Evolutionary conservation across 495 filamentous ascomycete species (phyloP), one percentile per base, ranked within the genome.

Genomic region (Xylaria intraflava): DNA sequence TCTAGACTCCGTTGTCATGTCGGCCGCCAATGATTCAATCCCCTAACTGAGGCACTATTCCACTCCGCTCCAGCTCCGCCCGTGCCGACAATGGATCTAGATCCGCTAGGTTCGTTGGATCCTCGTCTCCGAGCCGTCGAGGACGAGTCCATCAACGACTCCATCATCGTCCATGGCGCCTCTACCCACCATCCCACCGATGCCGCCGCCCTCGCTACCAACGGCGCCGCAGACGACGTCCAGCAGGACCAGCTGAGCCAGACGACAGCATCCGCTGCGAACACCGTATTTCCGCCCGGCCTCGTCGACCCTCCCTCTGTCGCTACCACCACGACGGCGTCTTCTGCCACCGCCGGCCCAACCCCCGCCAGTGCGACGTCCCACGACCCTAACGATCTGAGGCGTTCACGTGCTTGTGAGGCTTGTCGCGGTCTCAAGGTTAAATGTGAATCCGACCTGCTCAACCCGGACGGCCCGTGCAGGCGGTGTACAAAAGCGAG

Each of bases 391-490:
- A 62, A 68, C 33, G 86, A 90, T 47, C 67, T 80, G 33, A 92
- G 91, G 68, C 83, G 90, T 31, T 80, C 86, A 2, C 52, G 52
- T 29, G 91, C 92, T 14, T 98, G 92, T 69, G 93, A 96, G 65
- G 83, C 88, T 9, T 98, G 92, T 67, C 84, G 93, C 40, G 82
- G 83, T 27, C 72, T 96, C 42, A 98, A 98, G 63, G 92, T 96
- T 17, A 83, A 87, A 23, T 97, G 92, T 70, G 90, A 96, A 57
- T 82, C 83, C 2, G 86, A 87, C 56, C 75, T 75, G 1, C 71
- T 73, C 39, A 84, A 82, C 54, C 78, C 74, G 2, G 75, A 82
- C 20, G 79, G 75, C 1, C 76, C 88, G 1, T 98, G 93, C 69
- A 88, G 84, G 64, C 80, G 93, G 42, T 98, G 93, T 67, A 81